These are phyloP conservation scores for Gilbertella persicaria DNA, from an alignment of 371 early-diverging fungal species.

Conservation along the genomic window DNA sequence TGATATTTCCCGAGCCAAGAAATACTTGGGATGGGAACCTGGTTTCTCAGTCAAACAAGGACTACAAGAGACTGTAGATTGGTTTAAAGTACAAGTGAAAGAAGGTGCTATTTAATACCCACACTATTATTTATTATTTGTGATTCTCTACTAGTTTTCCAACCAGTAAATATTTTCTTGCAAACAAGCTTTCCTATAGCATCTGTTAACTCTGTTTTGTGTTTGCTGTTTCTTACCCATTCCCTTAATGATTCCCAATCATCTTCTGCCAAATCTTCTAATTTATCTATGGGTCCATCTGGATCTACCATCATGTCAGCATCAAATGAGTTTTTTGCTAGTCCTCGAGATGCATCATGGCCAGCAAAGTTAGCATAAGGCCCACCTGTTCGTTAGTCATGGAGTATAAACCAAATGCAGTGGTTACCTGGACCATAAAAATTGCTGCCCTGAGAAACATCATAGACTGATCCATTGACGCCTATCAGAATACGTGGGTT, in stretches of 20 bases:
- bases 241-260: constrained; percentile 76
- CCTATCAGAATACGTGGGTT: constrained; percentile 72
- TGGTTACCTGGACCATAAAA: constrained; percentile 90
- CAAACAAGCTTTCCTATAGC: constrained; percentile 17
- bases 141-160: constrained; percentile 27
- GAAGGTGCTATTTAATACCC: constrained; percentile 36
- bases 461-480: constrained; percentile 85
- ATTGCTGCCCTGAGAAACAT: constrained; percentile 81
- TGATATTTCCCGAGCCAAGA: constrained; percentile 74
- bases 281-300: constrained; percentile 76
- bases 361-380: constrained; percentile 93
- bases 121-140: constrained; percentile 2
- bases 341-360: constrained; percentile 80
- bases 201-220: neutral
- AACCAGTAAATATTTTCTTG: constrained; percentile 21
- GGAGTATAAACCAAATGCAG: neutral
- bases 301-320: constrained; percentile 71
- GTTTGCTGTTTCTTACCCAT: constrained; percentile 50
- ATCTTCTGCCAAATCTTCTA: constrained; percentile 74
- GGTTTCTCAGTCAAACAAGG: constrained; percentile 77
- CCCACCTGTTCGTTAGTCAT: too few species aligned
- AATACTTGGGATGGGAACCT: constrained; percentile 76
- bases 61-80: constrained; percentile 84
- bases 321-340: constrained; percentile 92
- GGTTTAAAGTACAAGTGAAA: constrained; percentile 59